Evolutionary conservation across 2,329 filamentous ascomycete species (phyloP).

Genomic region (Sporothrix pseudoabietina): DNA sequence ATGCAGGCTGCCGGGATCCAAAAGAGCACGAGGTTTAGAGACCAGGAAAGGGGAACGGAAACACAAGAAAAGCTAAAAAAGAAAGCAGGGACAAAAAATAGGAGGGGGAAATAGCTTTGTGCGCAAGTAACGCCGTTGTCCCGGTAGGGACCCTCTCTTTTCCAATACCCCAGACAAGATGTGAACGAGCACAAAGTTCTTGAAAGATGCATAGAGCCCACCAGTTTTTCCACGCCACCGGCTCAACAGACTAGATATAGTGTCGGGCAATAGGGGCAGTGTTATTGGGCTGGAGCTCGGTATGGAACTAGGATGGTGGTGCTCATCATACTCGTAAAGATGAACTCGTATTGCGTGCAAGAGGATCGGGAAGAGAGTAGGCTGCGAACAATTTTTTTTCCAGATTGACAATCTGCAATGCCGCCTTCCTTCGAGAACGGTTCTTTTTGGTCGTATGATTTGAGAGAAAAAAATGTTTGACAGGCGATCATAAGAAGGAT

Average conservation of each 20-base stretch:
- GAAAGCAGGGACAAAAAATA: neutral
- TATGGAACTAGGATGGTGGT: neutral
- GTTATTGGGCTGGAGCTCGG: neutral
- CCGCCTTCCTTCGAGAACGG: neutral
- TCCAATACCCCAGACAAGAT: neutral
- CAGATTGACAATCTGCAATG: constrained; percentile 10
- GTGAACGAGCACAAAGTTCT: neutral
- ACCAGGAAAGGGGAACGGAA: neutral
- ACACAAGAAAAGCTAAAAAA: constrained; percentile 8
- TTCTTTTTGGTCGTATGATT: neutral
- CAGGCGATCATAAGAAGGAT: neutral
- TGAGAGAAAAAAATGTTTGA: neutral
- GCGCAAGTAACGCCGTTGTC: neutral
- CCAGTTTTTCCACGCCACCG: neutral
- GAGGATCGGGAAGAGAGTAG: neutral
- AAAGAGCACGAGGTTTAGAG: constrained; percentile 15
- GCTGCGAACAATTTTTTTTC: neutral
- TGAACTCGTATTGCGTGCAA: neutral
- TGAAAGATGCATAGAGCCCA: neutral
- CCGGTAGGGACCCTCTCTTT: neutral
- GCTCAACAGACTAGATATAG: neutral
- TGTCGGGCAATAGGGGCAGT: constrained; percentile 3
- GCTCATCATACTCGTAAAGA: neutral
- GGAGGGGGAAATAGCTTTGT: neutral
- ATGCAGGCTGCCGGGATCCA: constrained; percentile 27